Base-by-base conservation (phyloP, 257 asterid species). In the Gardenia jasminoides region DNA sequence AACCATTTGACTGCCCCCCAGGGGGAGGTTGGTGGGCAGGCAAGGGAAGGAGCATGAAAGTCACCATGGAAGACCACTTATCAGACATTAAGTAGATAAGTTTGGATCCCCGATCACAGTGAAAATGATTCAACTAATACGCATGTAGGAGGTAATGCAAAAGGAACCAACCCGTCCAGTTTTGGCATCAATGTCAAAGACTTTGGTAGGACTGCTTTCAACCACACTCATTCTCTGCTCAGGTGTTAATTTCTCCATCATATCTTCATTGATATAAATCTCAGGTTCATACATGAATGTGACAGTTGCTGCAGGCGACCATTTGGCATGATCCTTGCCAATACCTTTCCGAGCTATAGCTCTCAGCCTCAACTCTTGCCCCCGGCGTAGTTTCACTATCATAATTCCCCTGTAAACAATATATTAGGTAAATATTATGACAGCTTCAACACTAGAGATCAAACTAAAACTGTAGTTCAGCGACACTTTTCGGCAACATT, bases 301-400 rank as follows among this genome's bases (percentile, higher is more conserved):
- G 74, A 93, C 99, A 58, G 99, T 96, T 74, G 99, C 98, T 31
- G 99, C 99, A 85, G 99, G 99, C 0, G 98, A 93, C 98, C 98
- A 96, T 83, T 96, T 96, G 7, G 99, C 99, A 72, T 96, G 99
- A 91, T 96, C 99, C 88, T 96, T 96, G 67, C 98, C 99, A 79
- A 96, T 93, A 81, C 99, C 99, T 82, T 96, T 96, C 54, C 98
- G 92, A 19, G 98, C 99, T 76, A 96, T 96, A 82, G 99, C 99
- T 88, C 99, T 89, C 75, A 96, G 84, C 76, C 80, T 80, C 82
- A 96, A 87, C 86, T 96, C 98, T 81, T 96, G 99, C 47, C 99
- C 97, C 59, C 97, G 95, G 11, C 97, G 98, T 68, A 96, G 94
- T 93, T 96, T 96, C 87, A 96, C 99, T 81, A 93, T 96, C 62